Percentiles rank a stretch among this genome's conserved stretches.
Conservation (phyloP, 192 early-diverging fungal genomes). For the Coemansia erecta region DNA sequence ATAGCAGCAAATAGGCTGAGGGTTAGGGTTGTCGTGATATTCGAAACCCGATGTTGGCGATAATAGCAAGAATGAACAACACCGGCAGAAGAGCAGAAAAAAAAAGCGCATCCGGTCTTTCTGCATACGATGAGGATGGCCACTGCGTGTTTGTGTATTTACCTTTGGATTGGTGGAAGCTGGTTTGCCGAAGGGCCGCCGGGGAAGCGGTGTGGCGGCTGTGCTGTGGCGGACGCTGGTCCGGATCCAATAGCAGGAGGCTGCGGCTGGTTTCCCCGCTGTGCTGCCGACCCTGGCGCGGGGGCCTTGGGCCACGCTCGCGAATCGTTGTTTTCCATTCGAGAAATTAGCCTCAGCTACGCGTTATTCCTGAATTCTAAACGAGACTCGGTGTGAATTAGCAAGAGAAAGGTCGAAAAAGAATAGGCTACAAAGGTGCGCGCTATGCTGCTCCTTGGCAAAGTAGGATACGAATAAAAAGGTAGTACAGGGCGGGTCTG, state of each 20-base stretch:
- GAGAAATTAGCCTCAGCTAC: not conserved
- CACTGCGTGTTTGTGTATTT: slow-evolving; percentile 6
- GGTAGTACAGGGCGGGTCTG: no score
- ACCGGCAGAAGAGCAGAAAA: no score
- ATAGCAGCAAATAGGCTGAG: not conserved
- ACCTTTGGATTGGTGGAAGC: slow-evolving; percentile 53
- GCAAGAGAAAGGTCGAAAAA: not conserved
- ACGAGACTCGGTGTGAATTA: not conserved
- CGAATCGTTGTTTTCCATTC: slow-evolving; percentile 27
- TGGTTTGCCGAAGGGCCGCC: slow-evolving; percentile 32
- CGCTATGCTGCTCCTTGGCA: no score
- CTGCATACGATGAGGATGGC: not conserved
- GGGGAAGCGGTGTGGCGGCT: slow-evolving; percentile 14
- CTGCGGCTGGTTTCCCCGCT: slow-evolving; percentile 20
- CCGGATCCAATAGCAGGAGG: not conserved
- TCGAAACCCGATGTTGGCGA: not conserved
- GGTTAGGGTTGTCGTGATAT: not conserved
- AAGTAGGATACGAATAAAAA: no score
- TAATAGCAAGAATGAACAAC: not conserved
- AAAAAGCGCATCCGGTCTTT: no score
- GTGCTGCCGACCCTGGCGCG: slow-evolving; percentile 10
- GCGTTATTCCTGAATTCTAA: not conserved
- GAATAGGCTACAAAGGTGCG: no score
- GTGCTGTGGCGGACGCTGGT: not conserved
- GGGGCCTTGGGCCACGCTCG: slow-evolving; percentile 21